These are phyloP conservation scores for Colletotrichum horii DNA, from an alignment of 2,329 filamentous ascomycete genomes.

Conservation along the genomic window DNA sequence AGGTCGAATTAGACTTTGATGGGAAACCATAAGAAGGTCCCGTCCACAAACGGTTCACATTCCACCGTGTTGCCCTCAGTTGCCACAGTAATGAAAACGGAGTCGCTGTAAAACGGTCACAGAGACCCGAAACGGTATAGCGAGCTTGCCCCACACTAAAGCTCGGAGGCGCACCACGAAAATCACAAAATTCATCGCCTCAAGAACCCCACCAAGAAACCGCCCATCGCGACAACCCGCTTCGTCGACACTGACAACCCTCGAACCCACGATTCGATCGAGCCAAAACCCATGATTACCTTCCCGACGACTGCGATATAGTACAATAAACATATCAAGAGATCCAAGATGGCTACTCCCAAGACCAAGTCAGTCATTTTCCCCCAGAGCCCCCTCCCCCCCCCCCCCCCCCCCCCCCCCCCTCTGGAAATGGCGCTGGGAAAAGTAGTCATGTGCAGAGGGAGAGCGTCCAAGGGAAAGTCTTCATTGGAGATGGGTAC, in stretches of 20 bases:
- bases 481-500: not conserved
- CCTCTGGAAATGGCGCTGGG: not conserved
- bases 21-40: not conserved
- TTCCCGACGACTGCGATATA: not conserved
- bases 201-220: constrained; percentile 17
- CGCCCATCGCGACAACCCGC: constrained; percentile 19
- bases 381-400: not conserved
- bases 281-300: not conserved
- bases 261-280: not conserved
- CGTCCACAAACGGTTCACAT: not conserved
- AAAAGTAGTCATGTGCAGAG: not conserved
- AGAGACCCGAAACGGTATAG: not conserved
- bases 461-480: too few species aligned
- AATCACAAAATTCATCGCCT: constrained; percentile 20
- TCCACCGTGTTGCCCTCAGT: not conserved
- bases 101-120: not conserved
- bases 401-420: not conserved
- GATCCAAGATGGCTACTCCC: constrained; percentile 15
- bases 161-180: constrained; percentile 21
- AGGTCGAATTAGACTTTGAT: not conserved
- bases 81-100: not conserved
- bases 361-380: constrained; percentile 20
- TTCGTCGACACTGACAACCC: constrained; percentile 7
- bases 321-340: not conserved
- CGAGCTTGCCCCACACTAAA: constrained; percentile 3